Evolutionary conservation across 2,329 filamentous ascomycete genomes (phyloP), one percentile per base, ranked within the genome.

Genomic region (Pyrenochaeta sp.): DNA sequence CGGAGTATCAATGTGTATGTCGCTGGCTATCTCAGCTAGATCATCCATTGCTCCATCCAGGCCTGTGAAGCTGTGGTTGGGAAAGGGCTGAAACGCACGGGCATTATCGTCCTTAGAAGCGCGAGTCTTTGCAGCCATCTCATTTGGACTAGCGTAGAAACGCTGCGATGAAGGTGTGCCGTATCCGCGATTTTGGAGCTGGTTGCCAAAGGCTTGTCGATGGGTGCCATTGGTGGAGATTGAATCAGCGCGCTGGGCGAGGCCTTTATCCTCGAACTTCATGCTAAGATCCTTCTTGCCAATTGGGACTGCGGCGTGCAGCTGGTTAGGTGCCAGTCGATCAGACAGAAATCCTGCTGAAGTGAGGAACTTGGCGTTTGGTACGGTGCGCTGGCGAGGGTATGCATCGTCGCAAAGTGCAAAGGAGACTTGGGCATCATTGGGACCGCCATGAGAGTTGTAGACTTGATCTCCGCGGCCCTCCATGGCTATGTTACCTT

Each of bases 21-120:
- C 55, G 15, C 50, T 32, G 13, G 62, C 48, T 42, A 72, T 44
- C 10, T 65, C 68, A 21, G 59, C 60, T 22, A 72, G 43, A 29
- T 72, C 70, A 31, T 73, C 70, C 65, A 71, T 66, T 7, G 69
- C 65, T 22, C 71, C 71, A 42, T 73, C 69, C 35, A 71, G 54
- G 15, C 66, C 65, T 49, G 63, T 67, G 30, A 68, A 44, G 35
- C 58, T 58, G 38, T 63, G 51, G 35, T 60, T 52, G 48, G 58
- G 52, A 44, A 56, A 53, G 18, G 53, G 48, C 37, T 62, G 58
- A 42, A 44, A 34, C 27, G 46, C 29, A 21, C 45, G 27, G 9
- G 48, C 32, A 23, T 20, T 27, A 18, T 53, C 41, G 35, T 28
- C 49, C 36, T 31, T 30, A 18, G 47, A 23, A 4, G 40, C 36